phyloP scores from a whole-genome alignment of 2,329 filamentous ascomycete species.

The Ceratocystis cubensis region DNA sequence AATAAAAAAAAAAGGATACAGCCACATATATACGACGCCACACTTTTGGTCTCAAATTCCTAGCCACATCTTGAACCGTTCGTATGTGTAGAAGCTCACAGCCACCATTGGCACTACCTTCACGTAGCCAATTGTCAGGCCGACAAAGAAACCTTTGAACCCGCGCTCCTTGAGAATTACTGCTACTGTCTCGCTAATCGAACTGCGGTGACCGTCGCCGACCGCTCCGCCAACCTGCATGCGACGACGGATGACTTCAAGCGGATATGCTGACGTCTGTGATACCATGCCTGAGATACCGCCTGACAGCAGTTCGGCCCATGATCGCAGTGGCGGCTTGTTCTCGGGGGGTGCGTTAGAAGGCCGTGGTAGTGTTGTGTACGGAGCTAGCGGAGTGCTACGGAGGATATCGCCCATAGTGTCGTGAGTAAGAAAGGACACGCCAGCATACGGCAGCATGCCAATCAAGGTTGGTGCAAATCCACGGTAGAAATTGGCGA shows the following conservation, averaged over 20 bases:
- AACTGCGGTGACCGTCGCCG: conserved; percentile 69
- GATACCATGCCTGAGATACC: conserved; percentile 78
- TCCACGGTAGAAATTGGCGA: conserved; percentile 89
- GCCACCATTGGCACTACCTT: conserved; percentile 89
- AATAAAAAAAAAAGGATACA: background rate
- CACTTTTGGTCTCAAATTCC: conserved; percentile 42
- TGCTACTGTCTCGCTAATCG: conserved; percentile 64
- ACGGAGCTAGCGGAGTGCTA: conserved; percentile 49
- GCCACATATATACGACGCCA: background rate
- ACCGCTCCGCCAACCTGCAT: conserved; percentile 97
- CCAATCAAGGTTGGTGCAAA: conserved; percentile 82
- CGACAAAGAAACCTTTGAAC: conserved; percentile 75
- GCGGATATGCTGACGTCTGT: conserved; percentile 83
- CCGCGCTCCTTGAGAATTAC: conserved; percentile 68
- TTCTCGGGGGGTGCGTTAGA: conserved; percentile 38
- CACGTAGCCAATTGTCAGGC: conserved; percentile 84
- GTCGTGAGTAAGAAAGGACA: conserved; percentile 92
- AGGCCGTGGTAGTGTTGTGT: conserved; percentile 61
- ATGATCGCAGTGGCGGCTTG: conserved; percentile 64
- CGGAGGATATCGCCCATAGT: conserved; percentile 76
- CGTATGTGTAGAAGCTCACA: conserved; percentile 53
- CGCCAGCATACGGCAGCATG: conserved; percentile 93
- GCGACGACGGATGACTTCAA: conserved; percentile 79
- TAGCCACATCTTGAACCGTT: conserved; percentile 49
- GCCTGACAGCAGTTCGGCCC: conserved; percentile 75